Percentiles rank a stretch among this genome's conserved stretches.
Conservation (phyloP, 1,284 basidiomycete genomes). For the Leccinum proliferum region DNA sequence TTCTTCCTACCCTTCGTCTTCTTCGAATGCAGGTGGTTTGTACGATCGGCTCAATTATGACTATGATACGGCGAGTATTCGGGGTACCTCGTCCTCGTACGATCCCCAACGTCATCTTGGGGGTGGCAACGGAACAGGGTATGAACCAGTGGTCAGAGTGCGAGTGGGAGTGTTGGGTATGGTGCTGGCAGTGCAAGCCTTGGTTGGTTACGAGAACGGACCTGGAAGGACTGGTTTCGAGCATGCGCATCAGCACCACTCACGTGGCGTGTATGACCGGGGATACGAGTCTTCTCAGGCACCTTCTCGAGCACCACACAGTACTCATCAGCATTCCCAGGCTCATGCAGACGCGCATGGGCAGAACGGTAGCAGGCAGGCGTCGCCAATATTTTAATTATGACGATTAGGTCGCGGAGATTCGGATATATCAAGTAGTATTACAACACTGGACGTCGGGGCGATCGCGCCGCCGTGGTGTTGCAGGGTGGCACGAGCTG, state of each 20-base stretch:
- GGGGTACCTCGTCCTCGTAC: constrained; percentile 17
- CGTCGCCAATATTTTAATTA: too few species aligned
- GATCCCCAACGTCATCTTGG: constrained; percentile 22
- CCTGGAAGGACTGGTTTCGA: constrained; percentile 22
- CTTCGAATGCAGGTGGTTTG: constrained; percentile 15
- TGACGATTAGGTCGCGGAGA: too few species aligned
- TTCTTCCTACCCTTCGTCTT: constrained; percentile 12
- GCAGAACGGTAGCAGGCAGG: too few species aligned
- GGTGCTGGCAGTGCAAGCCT: constrained; percentile 13
- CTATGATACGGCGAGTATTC: constrained; percentile 14
- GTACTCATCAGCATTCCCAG: too few species aligned
- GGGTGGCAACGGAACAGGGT: constrained; percentile 7
- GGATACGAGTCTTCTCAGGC: too few species aligned
- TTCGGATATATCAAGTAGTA: too few species aligned
- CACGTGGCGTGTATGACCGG: too few species aligned
- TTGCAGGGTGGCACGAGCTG: too few species aligned
- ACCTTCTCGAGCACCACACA: too few species aligned
- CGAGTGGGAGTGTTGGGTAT: constrained; percentile 18
- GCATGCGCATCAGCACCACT: constrained; percentile 16
- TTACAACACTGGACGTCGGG: too few species aligned
- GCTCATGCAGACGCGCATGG: too few species aligned
- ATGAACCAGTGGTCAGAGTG: constrained; percentile 11
- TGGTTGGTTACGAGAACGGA: constrained; percentile 19
- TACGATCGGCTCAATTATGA: constrained; percentile 24
- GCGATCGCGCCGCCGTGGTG: too few species aligned